A percentile compares a stretch with the other conserved stretches of the same genome.
Evolutionary conservation across 495 filamentous ascomycete genomes (phyloP).

Genomic region (Talaromyces ruber): DNA sequence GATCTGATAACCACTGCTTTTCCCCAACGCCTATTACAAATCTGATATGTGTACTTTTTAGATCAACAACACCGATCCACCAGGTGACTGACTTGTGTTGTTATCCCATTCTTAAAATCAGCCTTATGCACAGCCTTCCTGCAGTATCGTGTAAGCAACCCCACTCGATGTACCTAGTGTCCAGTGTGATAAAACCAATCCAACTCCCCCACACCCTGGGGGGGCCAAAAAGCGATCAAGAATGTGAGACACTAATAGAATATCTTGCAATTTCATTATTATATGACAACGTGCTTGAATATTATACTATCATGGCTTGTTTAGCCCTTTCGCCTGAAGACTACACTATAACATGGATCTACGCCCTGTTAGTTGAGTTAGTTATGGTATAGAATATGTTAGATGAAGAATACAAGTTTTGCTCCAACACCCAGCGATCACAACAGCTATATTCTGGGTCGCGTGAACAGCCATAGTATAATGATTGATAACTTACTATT

Average conservation of each 20-base stretch:
- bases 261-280: not conserved
- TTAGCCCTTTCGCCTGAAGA: slow-evolving; percentile 11
- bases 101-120: not conserved
- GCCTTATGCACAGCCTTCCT: not conserved
- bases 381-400: slow-evolving; percentile 27
- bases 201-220: not conserved
- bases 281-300: too few species aligned
- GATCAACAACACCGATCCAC: slow-evolving; percentile 1
- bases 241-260: not conserved
- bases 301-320: not conserved
- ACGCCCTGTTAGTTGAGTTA: slow-evolving; percentile 21
- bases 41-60: not conserved
- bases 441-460: slow-evolving; percentile 26
- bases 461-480: slow-evolving; percentile 21
- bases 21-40: not conserved
- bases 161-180: slow-evolving; percentile 3
- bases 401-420: slow-evolving; percentile 19
- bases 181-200: slow-evolving; percentile 1
- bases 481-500: slow-evolving; percentile 21
- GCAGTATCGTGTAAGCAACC: not conserved
- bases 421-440: slow-evolving; percentile 15
- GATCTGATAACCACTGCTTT: too few species aligned
- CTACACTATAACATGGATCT: slow-evolving; percentile 24
- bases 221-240: not conserved
- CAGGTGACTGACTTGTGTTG: slow-evolving; percentile 2